These are phyloP conservation scores for Striga asiatica DNA, from an alignment of 257 asterid genomes.

Conservation along the genomic window DNA sequence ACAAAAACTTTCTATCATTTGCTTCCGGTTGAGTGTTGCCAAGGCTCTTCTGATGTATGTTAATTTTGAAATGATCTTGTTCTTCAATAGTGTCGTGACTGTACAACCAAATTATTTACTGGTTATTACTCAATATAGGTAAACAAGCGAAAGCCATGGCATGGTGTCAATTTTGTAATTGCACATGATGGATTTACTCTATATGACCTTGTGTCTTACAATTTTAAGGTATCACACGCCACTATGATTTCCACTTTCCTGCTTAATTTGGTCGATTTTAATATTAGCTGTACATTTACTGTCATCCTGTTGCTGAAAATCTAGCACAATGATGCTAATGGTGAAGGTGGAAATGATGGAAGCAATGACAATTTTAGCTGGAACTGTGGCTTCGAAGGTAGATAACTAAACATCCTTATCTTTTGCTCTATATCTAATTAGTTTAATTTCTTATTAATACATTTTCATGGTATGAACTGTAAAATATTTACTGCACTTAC, in stretches of 20 bases:
- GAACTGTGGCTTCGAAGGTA: slow-evolving; percentile 98
- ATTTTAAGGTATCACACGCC: slow-evolving; percentile 50
- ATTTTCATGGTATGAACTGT: slow-evolving; percentile 4
- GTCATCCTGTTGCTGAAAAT: slow-evolving; percentile 14
- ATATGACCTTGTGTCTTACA: slow-evolving; percentile 91
- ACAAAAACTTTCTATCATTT: not conserved
- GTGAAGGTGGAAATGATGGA: slow-evolving; percentile 97
- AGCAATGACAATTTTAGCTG: slow-evolving; percentile 90
- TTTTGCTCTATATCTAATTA: not conserved
- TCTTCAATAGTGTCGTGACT: not conserved
- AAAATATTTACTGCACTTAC: not conserved
- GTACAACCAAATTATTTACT: slow-evolving; percentile 4
- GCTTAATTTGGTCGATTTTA: not conserved
- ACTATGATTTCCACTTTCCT: not conserved
- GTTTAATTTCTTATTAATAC: not conserved
- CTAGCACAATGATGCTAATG: slow-evolving; percentile 94
- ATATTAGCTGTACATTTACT: slow-evolving; percentile 6
- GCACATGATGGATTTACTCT: slow-evolving; percentile 97
- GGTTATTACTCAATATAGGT: slow-evolving; percentile 33
- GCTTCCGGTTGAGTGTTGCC: not conserved
- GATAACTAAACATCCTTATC: slow-evolving; percentile 7
- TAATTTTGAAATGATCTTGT: slow-evolving; percentile 10
- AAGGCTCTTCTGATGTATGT: not conserved
- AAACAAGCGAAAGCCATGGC: slow-evolving; percentile 83
- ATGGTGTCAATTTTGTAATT: slow-evolving; percentile 74